phyloP scores from a whole-genome alignment of 73 alveolate genomes.

The Paramecium biaurelia region DNA sequence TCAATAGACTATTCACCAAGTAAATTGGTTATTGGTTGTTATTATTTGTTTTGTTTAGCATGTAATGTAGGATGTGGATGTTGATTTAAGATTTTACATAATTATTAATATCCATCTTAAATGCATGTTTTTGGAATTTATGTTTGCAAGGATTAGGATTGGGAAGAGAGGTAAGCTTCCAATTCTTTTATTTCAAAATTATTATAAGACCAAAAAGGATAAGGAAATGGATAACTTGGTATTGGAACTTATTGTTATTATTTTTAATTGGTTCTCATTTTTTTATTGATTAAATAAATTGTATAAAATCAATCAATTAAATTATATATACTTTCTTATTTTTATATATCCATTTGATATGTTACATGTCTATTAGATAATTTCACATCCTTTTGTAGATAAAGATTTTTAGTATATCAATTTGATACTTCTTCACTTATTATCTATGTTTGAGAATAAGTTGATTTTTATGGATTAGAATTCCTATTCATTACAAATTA shows the following conservation, averaged over 20 bases:
- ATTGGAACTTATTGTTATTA: background rate
- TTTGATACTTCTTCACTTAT: background rate
- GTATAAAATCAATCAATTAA: background rate
- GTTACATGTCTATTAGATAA: too few relatives aligned
- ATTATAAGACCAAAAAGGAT: slow-evolving; percentile 8
- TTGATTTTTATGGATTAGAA: background rate
- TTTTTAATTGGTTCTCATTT: background rate
- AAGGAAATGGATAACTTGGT: background rate
- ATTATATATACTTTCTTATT: background rate
- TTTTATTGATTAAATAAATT: background rate
- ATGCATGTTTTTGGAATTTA: background rate
- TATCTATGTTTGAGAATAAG: background rate
- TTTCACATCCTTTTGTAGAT: too few relatives aligned
- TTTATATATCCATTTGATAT: too few relatives aligned
- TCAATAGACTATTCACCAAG: slow-evolving; percentile 41
- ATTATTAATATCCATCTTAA: background rate
- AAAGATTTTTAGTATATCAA: too few relatives aligned
- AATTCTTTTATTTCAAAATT: slow-evolving; percentile 7
- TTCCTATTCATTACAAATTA: background rate
- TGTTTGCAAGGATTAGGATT: background rate
- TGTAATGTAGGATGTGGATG: background rate
- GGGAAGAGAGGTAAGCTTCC: background rate
- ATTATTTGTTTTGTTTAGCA: background rate
- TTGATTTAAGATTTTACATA: background rate
- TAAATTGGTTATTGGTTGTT: background rate